Base-by-base conservation (phyloP, 169 alveolate species). In the Theileria annulata region DNA sequence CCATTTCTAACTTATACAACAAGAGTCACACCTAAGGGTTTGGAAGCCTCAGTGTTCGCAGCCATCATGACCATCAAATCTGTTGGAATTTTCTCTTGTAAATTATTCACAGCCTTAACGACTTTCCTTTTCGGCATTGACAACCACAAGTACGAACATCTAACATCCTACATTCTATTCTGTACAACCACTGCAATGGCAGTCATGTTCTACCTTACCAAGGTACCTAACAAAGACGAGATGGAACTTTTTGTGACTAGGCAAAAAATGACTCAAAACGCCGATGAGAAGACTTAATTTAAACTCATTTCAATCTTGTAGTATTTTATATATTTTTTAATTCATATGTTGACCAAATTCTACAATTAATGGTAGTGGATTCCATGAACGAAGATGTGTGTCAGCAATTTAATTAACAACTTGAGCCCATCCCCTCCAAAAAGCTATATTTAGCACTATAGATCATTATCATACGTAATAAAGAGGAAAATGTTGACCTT, bases 11-110 rank as follows among this genome's bases (percentile, higher is more conserved):
- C 96, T 21, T 75, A 96, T 63, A 97, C 98, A 1, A 95, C 99
- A 19, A 89, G 94, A 59, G 87, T 97, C 56, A 96, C 98, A 69
- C 99, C 99, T 17, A 94, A 95, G 75, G 97, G 97, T 17, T 94
- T 96, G 51, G 99, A 97, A 91, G 99, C 99, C 49, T 92, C 98
- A 47, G 96, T 97, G 82, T 97, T 94, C 88, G 98, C 99, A 17
- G 88, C 96, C 63, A 94, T 97, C 83, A 92, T 95, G 94, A 93
- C 98, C 21, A 95, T 98, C 49, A 89, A 96, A 49, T 95, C 95
- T 78, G 88, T 96, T 25, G 99, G 99, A 3, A 89, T 93, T 17
- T 84, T 96, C 64, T 84, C 96, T 5, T 93, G 97, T 51, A 92
- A 95, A 59, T 92, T 94, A 28, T 77, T 95, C 33, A 97, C 99